Base-by-base conservation (phyloP, 805 yeast genomes). In the Yamadazyma akitaensis region DNA sequence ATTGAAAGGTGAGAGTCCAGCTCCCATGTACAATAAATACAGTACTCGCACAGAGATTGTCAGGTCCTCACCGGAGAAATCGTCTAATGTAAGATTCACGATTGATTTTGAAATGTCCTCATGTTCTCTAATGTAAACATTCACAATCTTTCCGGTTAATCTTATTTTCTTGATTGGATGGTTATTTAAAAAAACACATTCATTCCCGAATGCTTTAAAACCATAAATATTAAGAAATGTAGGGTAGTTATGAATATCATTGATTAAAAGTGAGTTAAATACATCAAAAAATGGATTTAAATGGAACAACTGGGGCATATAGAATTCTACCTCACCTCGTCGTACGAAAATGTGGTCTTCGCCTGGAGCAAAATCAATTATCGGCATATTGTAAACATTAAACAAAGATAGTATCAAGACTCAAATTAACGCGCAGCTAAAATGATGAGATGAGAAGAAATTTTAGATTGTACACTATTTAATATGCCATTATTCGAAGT, bases 401-500 rank as follows among this genome's bases (percentile, higher is more conserved):
- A 21, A 18, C 30, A 28, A 9, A 28, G 10, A 28, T 8, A 8
- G 11, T 26, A 26, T 26, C 30, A 26, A 11, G 11, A 28, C n/a
- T 5, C 5, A 9, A 9, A 28, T 28, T 12, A 28, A 28, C 10
- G 32, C 32, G 32, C 32, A 28, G 32, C n/a, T 11, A 28, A 28
- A 28, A 28, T 28, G 24, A 30, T 39, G 48, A 28, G 48, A 45
- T 45, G 48, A 40, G 48, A 25, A 14, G 41, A 33, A 34, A 45
- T 36, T 37, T 31, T 14, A 40, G 17, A 28, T 9, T 13, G 13
- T 36, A 30, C 33, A 14, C 13, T 21, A 24, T 10, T 13, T 30
- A 35, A 46, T 21, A 84, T 84, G 91, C 77, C 87, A 28, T 72
- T 88, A 51, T 88, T 88, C 60, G 77, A 84, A 60, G 90, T 85